A percentile compares a stretch with the other conserved stretches of the same genome.
Evolutionary conservation across 805 yeast genomes (phyloP).

Genomic region (Scheffersomyces lignosus): DNA sequence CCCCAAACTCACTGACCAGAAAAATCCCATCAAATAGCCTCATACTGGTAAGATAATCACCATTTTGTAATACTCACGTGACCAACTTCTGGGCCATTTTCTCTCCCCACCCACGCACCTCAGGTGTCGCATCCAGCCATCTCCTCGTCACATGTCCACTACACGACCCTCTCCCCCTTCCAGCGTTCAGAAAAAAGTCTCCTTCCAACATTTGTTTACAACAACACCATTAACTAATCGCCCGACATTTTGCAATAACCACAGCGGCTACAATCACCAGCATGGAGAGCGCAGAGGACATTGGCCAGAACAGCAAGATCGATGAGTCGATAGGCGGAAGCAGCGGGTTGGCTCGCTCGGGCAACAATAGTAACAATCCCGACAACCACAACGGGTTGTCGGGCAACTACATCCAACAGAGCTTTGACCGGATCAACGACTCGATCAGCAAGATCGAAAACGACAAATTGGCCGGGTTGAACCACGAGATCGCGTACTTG

Average conservation of each 20-base stretch:
- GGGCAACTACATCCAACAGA: neutral
- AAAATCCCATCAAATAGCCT: too few relatives aligned
- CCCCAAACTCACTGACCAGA: too few relatives aligned
- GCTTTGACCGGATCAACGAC: conserved; percentile 4
- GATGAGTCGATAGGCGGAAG: too few relatives aligned
- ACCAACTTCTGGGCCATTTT: too few relatives aligned
- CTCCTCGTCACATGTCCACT: too few relatives aligned
- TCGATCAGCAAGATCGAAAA: conserved; percentile 6
- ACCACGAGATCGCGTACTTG: conserved; percentile 35
- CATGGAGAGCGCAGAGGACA: too few relatives aligned
- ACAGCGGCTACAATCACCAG: conserved; percentile 5
- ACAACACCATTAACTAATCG: neutral
- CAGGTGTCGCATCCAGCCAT: too few relatives aligned
- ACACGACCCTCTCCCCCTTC: too few relatives aligned
- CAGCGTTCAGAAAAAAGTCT: conserved; percentile 10
- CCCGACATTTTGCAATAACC: conserved; percentile 10
- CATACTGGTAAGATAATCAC: too few relatives aligned
- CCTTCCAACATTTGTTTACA: conserved; percentile 1
- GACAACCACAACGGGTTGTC: neutral
- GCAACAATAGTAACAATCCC: conserved; percentile 1
- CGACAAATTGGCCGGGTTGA: conserved; percentile 13
- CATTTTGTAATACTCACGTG: too few relatives aligned
- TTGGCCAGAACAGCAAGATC: neutral
- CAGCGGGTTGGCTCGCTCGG: too few relatives aligned
- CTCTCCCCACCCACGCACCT: too few relatives aligned